Conservation (phyloP, 1,139 yeast species). For the Candida albicans region DNA sequence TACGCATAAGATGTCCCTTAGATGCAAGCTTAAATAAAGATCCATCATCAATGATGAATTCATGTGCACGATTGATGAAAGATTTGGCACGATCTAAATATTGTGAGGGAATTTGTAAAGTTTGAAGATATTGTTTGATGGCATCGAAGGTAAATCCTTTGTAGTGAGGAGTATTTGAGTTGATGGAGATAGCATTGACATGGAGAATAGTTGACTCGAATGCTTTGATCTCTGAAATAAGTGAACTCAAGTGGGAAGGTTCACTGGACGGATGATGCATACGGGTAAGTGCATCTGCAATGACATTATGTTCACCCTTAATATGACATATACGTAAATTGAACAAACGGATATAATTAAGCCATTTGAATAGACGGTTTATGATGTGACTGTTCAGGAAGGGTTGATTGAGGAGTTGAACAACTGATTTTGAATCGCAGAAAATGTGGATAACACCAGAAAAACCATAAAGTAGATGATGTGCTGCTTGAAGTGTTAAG, state of each 20-base stretch:
- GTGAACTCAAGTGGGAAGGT: no score
- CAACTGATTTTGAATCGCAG: neutral
- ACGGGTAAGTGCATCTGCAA: neutral
- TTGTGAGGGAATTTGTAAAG: neutral
- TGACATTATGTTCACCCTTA: neutral
- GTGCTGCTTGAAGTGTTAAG: neutral
- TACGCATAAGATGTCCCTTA: neutral
- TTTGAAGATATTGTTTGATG: neutral
- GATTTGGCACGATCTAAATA: neutral
- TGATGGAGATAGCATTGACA: neutral
- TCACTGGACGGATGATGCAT: no score
- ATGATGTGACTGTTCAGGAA: neutral
- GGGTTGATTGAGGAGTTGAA: slow-evolving; percentile 18
- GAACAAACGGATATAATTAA: neutral
- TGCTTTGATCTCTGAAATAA: no score
- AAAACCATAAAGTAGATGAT: neutral
- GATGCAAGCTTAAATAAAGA: neutral
- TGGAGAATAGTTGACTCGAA: neutral
- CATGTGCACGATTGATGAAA: neutral
- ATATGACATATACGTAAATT: neutral
- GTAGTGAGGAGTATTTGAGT: no score
- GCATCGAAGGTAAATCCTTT: neutral
- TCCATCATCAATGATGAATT: neutral
- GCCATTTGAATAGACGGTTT: neutral
- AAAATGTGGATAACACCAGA: neutral